phyloP scores from a whole-genome alignment of 1,139 yeast genomes.

The Scheffersomyces titani region DNA sequence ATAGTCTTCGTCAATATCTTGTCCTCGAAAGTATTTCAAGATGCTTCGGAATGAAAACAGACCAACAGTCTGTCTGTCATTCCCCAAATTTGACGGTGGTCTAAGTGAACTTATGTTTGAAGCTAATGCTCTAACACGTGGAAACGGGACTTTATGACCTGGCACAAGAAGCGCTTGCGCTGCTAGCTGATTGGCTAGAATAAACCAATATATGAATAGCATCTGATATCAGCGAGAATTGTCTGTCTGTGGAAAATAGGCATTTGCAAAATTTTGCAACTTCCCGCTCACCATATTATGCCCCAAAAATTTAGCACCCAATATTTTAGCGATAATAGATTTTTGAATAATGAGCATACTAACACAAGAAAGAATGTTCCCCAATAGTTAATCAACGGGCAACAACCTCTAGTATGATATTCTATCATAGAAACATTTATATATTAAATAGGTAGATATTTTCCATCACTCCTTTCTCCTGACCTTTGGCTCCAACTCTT shows the following conservation, averaged over 20 bases:
- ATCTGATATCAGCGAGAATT: not conserved
- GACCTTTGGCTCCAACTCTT: constrained; percentile 48
- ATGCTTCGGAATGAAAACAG: not conserved
- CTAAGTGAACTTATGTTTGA: not conserved
- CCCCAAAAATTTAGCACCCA: not conserved
- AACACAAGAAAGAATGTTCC: not conserved
- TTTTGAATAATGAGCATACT: not conserved
- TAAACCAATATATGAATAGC: not conserved
- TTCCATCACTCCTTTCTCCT: constrained; percentile 1
- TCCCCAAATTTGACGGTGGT: not conserved
- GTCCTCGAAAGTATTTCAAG: not conserved
- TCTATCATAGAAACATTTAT: too few relatives aligned
- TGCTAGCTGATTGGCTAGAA: not conserved
- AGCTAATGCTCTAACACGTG: not conserved
- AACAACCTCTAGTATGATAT: not conserved
- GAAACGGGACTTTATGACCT: not conserved
- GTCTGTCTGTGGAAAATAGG: not conserved
- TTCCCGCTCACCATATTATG: not conserved
- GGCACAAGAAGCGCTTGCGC: not conserved
- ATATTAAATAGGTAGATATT: not conserved
- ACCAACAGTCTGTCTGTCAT: not conserved
- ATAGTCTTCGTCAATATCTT: not conserved
- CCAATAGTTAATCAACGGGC: not conserved
- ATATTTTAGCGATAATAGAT: too few relatives aligned
- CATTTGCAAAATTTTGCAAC: not conserved